Conservation (phyloP, 148 eudicot species). For the Talinum fruticosum region DNA sequence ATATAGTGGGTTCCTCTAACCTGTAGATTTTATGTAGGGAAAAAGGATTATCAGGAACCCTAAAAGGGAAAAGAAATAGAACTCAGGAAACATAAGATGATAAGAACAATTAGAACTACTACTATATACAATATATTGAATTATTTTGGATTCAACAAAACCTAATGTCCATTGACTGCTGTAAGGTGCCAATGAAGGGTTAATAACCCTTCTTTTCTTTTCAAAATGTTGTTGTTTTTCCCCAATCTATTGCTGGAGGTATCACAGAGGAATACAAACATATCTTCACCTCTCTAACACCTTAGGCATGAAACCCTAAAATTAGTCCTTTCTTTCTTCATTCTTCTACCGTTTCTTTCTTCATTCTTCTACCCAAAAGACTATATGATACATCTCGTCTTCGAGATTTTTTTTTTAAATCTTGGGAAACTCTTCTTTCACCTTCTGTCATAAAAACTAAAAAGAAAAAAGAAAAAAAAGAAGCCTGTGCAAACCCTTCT, state of each 20-base stretch:
- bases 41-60: background rate
- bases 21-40: too few relatives aligned
- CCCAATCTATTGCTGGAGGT: slow-evolving; percentile 17
- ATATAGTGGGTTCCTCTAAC: too few relatives aligned
- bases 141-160: slow-evolving; percentile 10
- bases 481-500: slow-evolving; percentile 25
- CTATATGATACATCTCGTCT: slow-evolving; percentile 19
- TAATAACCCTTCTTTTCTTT: slow-evolving; percentile 15
- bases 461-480: background rate
- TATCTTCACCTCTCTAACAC: slow-evolving; percentile 24
- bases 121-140: slow-evolving; percentile 8
- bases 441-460: slow-evolving; percentile 17
- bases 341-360: slow-evolving; percentile 22
- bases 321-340: slow-evolving; percentile 14
- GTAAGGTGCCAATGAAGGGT: slow-evolving; percentile 12
- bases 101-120: background rate
- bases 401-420: background rate
- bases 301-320: slow-evolving; percentile 15
- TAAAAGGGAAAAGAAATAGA: background rate
- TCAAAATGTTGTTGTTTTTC: slow-evolving; percentile 23
- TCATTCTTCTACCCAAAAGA: slow-evolving; percentile 19
- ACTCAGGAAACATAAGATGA: background rate
- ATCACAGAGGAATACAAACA: slow-evolving; percentile 9
- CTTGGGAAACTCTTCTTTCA: background rate
- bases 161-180: slow-evolving; percentile 8